A percentile compares a stretch with the other conserved stretches of the same genome.
Conservation (phyloP, 768 basidiomycete species). For the Goffeauzyma gilvescens region DNA sequence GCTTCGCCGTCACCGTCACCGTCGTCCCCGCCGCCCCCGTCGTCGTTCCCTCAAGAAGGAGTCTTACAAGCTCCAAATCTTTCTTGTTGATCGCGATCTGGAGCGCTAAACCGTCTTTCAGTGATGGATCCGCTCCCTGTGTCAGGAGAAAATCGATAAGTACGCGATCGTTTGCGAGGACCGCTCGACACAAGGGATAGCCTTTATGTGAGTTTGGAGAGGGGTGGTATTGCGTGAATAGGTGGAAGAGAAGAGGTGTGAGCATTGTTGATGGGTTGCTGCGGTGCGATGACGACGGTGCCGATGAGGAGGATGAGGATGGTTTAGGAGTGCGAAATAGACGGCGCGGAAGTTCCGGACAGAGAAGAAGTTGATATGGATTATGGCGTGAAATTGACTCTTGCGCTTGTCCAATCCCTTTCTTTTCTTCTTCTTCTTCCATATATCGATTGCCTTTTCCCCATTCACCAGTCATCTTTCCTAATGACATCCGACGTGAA, state of each 20-base stretch:
- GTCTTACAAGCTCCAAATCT: constrained; percentile 48
- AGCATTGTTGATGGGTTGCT: constrained; percentile 4
- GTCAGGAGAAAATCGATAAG: constrained; percentile 53
- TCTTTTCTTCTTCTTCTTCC: too few relatives aligned
- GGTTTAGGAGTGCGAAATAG: constrained; percentile 8
- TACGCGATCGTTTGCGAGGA: constrained; percentile 44
- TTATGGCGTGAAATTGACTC: background rate
- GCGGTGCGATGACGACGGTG: too few relatives aligned
- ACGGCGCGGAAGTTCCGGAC: constrained; percentile 17
- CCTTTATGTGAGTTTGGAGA: constrained; percentile 53
- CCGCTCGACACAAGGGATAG: constrained; percentile 64
- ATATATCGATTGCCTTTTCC: too few relatives aligned
- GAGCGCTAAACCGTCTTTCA: constrained; percentile 48
- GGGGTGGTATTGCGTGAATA: constrained; percentile 34
- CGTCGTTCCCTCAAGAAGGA: constrained; percentile 44
- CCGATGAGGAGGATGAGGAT: too few relatives aligned
- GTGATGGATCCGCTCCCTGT: constrained; percentile 50
- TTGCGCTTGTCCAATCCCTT: too few relatives aligned
- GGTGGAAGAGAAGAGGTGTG: constrained; percentile 23
- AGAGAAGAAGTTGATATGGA: constrained; percentile 8
- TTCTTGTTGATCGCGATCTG: constrained; percentile 54
- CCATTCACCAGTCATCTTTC: too few relatives aligned
- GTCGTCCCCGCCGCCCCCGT: background rate
- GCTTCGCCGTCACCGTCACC: background rate
- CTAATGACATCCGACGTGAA: too few relatives aligned